Base-by-base conservation (phyloP, 495 filamentous ascomycete genomes). In the Penicillium atrosanguineum region DNA sequence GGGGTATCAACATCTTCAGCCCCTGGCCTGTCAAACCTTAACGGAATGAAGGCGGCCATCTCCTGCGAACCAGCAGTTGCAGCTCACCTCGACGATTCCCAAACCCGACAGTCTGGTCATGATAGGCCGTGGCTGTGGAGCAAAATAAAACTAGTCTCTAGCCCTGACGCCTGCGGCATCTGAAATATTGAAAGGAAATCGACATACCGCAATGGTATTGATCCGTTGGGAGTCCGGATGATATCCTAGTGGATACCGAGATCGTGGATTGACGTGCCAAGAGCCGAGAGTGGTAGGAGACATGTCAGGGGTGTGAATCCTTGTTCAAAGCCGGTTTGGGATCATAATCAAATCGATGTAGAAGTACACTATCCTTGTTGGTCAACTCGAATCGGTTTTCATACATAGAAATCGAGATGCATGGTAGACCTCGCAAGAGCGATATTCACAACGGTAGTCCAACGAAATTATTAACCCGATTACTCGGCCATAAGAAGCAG, bases 191-290 rank as follows among this genome's bases (percentile, higher is more conserved):
- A 34, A 4, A 12, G 31, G 12, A 14, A 4, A 40, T 29, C 36
- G 7, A 7, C 11, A 48, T 16, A 34, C 9, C 16, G 1, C 14
- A 2, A 11, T 1, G 4, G 34, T 26, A 41, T 34, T 15, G 37
- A 18, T 15, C 7, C 6, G 23, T 20, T 44, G 26, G 6, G 8
- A 9, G 16, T 7, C 48, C 6, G 28, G 48, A 20, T 25, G 16
- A 7, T 20, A 34, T 18, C 15, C 36, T 48, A 52, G 48, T 46
- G 40, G 28, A 46, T 53, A 31, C 53, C 46, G 42, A 47, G 15
- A 34, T 48, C 41, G 16, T 52, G 49, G 48, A 25, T 46, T 56
- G 53, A 56, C 55, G 51, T 55, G 51, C 51, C 55, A 55, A 50
- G 48, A 14, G 20, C 44, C 31, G 26, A 18, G 50, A 50, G n/a